These are phyloP conservation scores for Tilletia caries DNA, from an alignment of 1,284 basidiomycete genomes.

Conservation along the genomic window DNA sequence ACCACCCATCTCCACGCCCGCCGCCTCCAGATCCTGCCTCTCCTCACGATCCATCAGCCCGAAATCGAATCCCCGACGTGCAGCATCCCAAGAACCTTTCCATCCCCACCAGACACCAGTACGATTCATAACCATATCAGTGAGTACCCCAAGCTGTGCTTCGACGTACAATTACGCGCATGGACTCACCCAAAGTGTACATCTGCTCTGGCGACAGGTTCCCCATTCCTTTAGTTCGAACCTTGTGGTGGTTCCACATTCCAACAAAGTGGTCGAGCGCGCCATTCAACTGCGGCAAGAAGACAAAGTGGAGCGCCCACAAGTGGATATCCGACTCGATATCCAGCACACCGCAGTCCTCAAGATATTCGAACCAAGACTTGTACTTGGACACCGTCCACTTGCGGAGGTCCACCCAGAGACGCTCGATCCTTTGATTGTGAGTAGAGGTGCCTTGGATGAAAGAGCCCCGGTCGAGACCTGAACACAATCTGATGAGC, in stretches of 20 bases:
- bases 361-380: conserved; percentile 16
- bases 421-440: conserved; percentile 57
- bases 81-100: not conserved
- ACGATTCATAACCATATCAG: no score
- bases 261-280: not conserved
- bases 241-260: conserved; percentile 14
- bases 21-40: not conserved
- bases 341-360: conserved; percentile 38
- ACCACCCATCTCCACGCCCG: not conserved
- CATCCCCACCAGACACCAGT: no score
- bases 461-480: conserved; percentile 43
- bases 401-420: conserved; percentile 54
- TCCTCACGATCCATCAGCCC: not conserved
- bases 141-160: no score
- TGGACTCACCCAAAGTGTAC: not conserved
- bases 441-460: no score
- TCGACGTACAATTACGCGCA: no score
- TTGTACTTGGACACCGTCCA: conserved; percentile 10
- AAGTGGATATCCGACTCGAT: conserved; percentile 46
- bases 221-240: not conserved
- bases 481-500: not conserved
- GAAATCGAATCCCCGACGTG: not conserved
- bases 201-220: not conserved
- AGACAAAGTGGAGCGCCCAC: not conserved
- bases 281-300: not conserved